phyloP scores from a whole-genome alignment of 441 rosid species.

The Biscutella laevigata region DNA sequence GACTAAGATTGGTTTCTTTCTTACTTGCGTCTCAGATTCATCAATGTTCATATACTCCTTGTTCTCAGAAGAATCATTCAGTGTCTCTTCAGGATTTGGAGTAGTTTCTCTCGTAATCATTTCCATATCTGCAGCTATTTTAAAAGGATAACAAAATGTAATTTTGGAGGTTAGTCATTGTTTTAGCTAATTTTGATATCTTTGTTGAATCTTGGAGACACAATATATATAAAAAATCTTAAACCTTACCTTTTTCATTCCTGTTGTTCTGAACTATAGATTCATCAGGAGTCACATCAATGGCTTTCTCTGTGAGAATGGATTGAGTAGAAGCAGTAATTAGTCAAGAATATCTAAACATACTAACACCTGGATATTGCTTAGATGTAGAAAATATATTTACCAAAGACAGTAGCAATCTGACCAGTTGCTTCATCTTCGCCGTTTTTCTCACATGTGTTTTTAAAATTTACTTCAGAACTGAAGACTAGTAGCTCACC shows the following conservation, averaged over 20 bases:
- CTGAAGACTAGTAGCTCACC: not conserved
- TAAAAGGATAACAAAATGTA: not conserved
- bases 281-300: not conserved
- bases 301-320: conserved; percentile 7
- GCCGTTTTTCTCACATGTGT: not conserved
- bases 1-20: conserved; percentile 6
- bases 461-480: not conserved
- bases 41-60: not conserved
- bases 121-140: conserved; percentile 9
- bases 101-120: conserved; percentile 5
- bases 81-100: not conserved
- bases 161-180: not conserved
- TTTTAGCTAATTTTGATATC: not conserved
- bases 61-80: not conserved
- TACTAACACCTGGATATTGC: not conserved
- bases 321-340: not conserved
- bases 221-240: not conserved
- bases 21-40: conserved; percentile 1
- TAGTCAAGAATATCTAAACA: not conserved
- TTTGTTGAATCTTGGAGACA: not conserved
- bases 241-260: not conserved
- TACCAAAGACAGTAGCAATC: conserved; percentile 8
- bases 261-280: not conserved
- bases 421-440: conserved; percentile 1
- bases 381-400: not conserved